Percentiles rank a stretch among this genome's conserved stretches.
Evolutionary conservation across 1,139 yeast species (phyloP).

Genomic region (Tardiomyces depauwii): DNA sequence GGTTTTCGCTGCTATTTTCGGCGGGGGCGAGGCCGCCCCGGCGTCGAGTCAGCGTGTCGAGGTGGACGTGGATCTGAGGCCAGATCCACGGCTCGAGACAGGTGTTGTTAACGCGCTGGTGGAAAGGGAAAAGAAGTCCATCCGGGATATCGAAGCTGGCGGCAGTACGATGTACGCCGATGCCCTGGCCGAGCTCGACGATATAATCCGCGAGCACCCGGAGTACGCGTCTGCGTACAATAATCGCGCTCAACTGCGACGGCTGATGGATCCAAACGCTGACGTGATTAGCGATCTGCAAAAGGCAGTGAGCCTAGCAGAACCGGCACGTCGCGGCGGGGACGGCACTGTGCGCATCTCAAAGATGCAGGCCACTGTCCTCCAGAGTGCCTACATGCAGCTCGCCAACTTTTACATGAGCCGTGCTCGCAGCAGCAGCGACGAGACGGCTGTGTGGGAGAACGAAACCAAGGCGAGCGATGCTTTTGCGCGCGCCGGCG

Average conservation of each 20-base stretch:
- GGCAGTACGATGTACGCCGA: conserved; percentile 3
- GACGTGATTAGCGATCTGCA: conserved; percentile 13
- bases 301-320: conserved; percentile 18
- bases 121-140: conserved; percentile 15
- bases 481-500: conserved; percentile 18
- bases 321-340: conserved; percentile 5
- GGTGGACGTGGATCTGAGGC: conserved; percentile 15
- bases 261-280: conserved; percentile 5
- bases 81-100: conserved; percentile 15
- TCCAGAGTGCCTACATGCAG: conserved; percentile 22
- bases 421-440: conserved; percentile 6
- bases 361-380: conserved; percentile 21
- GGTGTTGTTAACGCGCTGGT: conserved; percentile 11
- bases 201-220: conserved; percentile 16
- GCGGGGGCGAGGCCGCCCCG: conserved; percentile 10
- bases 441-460: conserved; percentile 14
- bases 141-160: conserved; percentile 11
- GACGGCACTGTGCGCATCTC: conserved; percentile 10
- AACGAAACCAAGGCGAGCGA: conserved; percentile 20
- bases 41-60: background rate
- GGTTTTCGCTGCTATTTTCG: conserved; percentile 12
- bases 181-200: conserved; percentile 13
- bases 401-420: conserved; percentile 19
- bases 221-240: conserved; percentile 24
- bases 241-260: conserved; percentile 23